These are phyloP conservation scores for Macrophomina pseudophaseolina DNA, from an alignment of 2,329 filamentous ascomycete genomes.

Conservation along the genomic window DNA sequence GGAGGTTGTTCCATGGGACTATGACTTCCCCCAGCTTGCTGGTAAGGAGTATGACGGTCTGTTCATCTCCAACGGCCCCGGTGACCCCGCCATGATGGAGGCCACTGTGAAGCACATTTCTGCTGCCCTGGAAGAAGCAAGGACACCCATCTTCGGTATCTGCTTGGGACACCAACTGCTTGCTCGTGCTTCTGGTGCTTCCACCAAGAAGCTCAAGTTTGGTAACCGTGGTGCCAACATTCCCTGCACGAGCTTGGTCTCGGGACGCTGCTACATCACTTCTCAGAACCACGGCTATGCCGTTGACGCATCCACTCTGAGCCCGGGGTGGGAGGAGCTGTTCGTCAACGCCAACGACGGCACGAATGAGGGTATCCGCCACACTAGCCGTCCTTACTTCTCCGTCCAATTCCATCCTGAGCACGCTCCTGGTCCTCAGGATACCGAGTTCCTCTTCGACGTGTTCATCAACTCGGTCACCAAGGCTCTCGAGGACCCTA, in stretches of 20 bases:
- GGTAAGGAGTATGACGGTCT: slow-evolving; percentile 91
- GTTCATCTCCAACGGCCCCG: slow-evolving; percentile 97
- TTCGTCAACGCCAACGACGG: slow-evolving; percentile 98
- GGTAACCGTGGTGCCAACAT: slow-evolving; percentile 99
- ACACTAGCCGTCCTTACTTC: slow-evolving; percentile 85
- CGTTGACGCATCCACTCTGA: slow-evolving; percentile 79
- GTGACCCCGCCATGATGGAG: slow-evolving; percentile 87
- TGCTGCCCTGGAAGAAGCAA: slow-evolving; percentile 75
- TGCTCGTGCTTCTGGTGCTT: slow-evolving; percentile 82
- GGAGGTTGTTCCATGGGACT: slow-evolving; percentile 93
- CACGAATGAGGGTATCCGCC: slow-evolving; percentile 97
- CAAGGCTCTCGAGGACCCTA: slow-evolving; percentile 69
- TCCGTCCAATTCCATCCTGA: slow-evolving; percentile 99
- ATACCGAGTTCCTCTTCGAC: slow-evolving; percentile 96
- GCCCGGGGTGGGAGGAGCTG: slow-evolving; percentile 84
- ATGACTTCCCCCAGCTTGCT: slow-evolving; percentile 79
- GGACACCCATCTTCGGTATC: slow-evolving; percentile 92
- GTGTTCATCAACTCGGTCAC: slow-evolving; percentile 89
- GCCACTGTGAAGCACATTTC: slow-evolving; percentile 80
- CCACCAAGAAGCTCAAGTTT: slow-evolving; percentile 96
- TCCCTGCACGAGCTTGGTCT: slow-evolving; percentile 93
- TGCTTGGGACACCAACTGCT: slow-evolving; percentile 94
- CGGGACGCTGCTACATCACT: slow-evolving; percentile 97
- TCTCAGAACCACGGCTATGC: slow-evolving; percentile 98
- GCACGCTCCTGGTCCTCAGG: slow-evolving; percentile 90